phyloP scores from a whole-genome alignment of 176 grass and related monocot species.

The Bolboschoenus planiculmis region DNA sequence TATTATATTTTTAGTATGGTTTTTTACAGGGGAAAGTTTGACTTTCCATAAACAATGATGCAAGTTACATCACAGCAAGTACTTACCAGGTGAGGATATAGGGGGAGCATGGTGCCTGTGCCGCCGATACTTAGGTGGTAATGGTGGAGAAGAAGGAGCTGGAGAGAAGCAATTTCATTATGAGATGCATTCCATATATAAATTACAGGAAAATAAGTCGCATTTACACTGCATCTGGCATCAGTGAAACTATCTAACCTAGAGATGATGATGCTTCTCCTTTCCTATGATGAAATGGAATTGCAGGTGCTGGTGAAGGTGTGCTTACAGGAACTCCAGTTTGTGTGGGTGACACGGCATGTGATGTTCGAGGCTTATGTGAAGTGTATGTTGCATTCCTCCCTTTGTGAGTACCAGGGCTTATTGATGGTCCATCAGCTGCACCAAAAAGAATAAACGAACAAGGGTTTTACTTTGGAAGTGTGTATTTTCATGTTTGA shows the following conservation, averaged over 20 bases:
- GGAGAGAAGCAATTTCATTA: slow-evolving; percentile 24
- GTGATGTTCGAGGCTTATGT: slow-evolving; percentile 36
- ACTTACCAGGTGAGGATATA: slow-evolving; percentile 16
- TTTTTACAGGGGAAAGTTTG: neutral
- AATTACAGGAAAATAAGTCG: slow-evolving; percentile 3
- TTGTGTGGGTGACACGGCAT: slow-evolving; percentile 10
- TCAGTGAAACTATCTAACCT: slow-evolving; percentile 37
- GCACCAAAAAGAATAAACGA: slow-evolving; percentile 20
- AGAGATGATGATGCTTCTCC: slow-evolving; percentile 28
- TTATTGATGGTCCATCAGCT: slow-evolving; percentile 55
- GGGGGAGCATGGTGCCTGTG: slow-evolving; percentile 24
- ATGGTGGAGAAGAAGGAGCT: slow-evolving; percentile 33
- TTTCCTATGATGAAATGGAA: slow-evolving; percentile 38
- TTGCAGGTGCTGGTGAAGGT: slow-evolving; percentile 46
- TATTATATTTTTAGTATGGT: neutral
- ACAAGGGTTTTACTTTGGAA: neutral
- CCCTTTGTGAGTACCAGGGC: slow-evolving; percentile 44
- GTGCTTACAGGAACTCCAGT: slow-evolving; percentile 17
- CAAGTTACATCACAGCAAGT: neutral
- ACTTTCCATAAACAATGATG: neutral
- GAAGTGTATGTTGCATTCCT: slow-evolving; percentile 33
- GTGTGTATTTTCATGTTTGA: neutral
- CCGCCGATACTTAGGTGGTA: slow-evolving; percentile 23
- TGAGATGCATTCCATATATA: slow-evolving; percentile 19
- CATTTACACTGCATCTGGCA: neutral